phyloP scores from a whole-genome alignment of 176 grass and related monocot genomes.

The Carex scoparia region DNA sequence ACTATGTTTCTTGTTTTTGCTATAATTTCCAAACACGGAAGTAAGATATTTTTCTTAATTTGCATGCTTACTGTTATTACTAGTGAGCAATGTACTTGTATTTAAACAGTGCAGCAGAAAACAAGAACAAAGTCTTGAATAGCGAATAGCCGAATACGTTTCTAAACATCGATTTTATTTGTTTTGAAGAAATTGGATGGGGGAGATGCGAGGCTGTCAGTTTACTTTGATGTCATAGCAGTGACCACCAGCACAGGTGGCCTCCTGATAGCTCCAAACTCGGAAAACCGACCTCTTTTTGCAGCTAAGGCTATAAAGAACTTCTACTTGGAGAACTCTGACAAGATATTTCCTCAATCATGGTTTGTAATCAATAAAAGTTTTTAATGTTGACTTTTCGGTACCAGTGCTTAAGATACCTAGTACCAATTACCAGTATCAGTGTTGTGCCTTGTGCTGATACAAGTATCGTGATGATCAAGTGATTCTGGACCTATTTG shows the following conservation, averaged over 20 bases:
- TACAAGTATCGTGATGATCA: neutral
- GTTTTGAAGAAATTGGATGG: conserved; percentile 78
- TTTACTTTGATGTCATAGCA: conserved; percentile 80
- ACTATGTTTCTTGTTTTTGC: neutral
- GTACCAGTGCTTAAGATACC: neutral
- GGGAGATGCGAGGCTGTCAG: conserved; percentile 56
- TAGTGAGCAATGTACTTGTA: neutral
- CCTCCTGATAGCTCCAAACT: conserved; percentile 45
- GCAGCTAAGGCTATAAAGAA: conserved; percentile 60
- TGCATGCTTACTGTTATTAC: neutral
- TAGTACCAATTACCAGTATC: neutral
- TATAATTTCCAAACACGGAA: neutral
- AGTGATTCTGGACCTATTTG: neutral
- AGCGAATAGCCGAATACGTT: too few relatives aligned
- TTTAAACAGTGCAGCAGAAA: neutral
- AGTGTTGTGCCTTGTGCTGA: neutral
- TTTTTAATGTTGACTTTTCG: neutral
- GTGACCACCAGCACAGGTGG: conserved; percentile 90
- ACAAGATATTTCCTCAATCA: conserved; percentile 63
- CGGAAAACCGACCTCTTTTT: conserved; percentile 49
- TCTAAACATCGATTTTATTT: neutral
- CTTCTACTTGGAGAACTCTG: conserved; percentile 58
- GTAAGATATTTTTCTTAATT: neutral
- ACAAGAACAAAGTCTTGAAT: neutral
- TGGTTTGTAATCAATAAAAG: conserved; percentile 28